Evolutionary conservation across 768 basidiomycete genomes (phyloP).

Genomic region (Lactifluus piperatus): DNA sequence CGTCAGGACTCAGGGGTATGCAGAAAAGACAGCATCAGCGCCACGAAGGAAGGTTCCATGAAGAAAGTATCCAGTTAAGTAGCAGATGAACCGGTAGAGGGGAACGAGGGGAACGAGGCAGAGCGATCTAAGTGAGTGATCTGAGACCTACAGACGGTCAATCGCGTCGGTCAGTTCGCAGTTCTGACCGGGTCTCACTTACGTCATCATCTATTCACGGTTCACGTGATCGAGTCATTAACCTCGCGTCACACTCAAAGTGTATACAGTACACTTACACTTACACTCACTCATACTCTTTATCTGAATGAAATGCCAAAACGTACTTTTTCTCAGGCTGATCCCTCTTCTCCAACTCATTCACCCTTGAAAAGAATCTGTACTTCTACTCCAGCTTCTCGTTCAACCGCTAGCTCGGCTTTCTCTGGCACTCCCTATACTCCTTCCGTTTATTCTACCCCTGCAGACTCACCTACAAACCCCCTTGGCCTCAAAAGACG

Average conservation of each 20-base stretch:
- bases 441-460: constrained; percentile 29
- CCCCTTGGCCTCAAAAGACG: constrained; percentile 54
- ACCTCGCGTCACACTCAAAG: not conserved
- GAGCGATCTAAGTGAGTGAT: not conserved
- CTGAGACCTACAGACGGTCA: not conserved
- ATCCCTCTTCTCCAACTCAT: not conserved
- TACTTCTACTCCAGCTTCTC: constrained; percentile 10
- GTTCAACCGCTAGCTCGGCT: constrained; percentile 12
- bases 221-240: constrained; percentile 1
- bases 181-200: not conserved
- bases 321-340: constrained; percentile 1
- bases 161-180: not conserved
- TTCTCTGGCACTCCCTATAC: constrained; percentile 29
- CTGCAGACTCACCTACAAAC: constrained; percentile 63
- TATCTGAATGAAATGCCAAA: no score
- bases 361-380: constrained; percentile 8
- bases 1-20: constrained; percentile 4
- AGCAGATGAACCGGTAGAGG: not conserved
- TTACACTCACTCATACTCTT: no score
- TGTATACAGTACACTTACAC: no score
- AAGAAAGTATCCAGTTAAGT: not conserved
- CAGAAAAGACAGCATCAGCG: not conserved
- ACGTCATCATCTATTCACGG: not conserved
- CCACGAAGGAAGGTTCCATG: not conserved
- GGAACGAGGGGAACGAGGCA: constrained; percentile 6